Percentiles rank a stretch among this genome's conserved stretches.
These are phyloP conservation scores for Fusarium sp. DNA, from an alignment of 2,329 filamentous ascomycete genomes.

Conservation along the genomic window DNA sequence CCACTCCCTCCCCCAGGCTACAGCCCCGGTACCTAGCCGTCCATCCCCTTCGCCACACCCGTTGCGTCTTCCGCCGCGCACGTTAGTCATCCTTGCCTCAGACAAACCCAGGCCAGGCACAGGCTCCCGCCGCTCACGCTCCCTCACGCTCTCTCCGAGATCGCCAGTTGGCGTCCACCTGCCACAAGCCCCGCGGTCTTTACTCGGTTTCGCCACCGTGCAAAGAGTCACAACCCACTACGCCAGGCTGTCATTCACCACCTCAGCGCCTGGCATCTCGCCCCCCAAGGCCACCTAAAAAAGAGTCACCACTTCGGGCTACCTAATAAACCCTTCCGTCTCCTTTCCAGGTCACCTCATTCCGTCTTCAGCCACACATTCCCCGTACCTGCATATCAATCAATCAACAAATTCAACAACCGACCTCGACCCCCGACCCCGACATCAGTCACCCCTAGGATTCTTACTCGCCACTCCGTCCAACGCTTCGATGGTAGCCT, in stretches of 20 bases:
- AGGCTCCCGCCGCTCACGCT: constrained; percentile 46
- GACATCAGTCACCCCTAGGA: background rate
- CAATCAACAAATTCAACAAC: constrained; percentile 27
- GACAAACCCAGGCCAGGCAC: constrained; percentile 28
- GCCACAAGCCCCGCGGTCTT: constrained; percentile 46
- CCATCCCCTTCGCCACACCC: constrained; percentile 44
- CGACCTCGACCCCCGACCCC: constrained; percentile 17
- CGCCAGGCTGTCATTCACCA: constrained; percentile 44
- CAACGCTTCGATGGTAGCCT: constrained; percentile 50
- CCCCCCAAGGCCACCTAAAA: constrained; percentile 49
- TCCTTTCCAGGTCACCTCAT: constrained; percentile 36
- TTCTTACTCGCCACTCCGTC: constrained; percentile 15
- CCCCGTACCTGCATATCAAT: constrained; percentile 48
- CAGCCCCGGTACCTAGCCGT: constrained; percentile 20
- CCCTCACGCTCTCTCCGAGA: constrained; percentile 54
- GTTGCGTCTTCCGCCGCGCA: constrained; percentile 32
- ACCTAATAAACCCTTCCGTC: constrained; percentile 47
- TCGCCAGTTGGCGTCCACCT: constrained; percentile 52
- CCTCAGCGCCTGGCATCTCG: constrained; percentile 46
- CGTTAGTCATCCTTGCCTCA: constrained; percentile 42
- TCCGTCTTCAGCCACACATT: constrained; percentile 41
- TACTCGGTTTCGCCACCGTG: constrained; percentile 53
- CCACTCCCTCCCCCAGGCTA: constrained; percentile 35
- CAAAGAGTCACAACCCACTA: constrained; percentile 53
- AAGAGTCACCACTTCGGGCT: constrained; percentile 49